These are phyloP conservation scores for Malassezia brasiliensis DNA, from an alignment of 1,284 basidiomycete species.

Conservation along the genomic window DNA sequence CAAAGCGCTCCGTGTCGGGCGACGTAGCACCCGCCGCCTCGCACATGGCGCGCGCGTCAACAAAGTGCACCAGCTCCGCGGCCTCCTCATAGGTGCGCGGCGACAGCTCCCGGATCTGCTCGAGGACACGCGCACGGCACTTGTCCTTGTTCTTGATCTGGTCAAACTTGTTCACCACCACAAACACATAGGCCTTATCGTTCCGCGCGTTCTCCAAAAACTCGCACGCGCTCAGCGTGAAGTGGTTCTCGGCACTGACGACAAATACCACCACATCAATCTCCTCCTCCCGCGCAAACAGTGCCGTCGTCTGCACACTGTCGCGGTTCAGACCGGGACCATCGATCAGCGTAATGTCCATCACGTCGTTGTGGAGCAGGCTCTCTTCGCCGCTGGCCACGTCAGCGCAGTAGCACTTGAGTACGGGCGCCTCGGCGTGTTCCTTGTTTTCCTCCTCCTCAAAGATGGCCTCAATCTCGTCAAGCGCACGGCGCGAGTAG, in stretches of 20 bases:
- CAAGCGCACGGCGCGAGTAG: constrained; percentile 61
- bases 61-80: constrained; percentile 91
- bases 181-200: constrained; percentile 96
- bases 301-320: constrained; percentile 84
- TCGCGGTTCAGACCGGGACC: constrained; percentile 96
- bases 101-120: constrained; percentile 86
- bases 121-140: constrained; percentile 76
- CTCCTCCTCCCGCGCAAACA: constrained; percentile 92
- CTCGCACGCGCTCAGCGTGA: constrained; percentile 89
- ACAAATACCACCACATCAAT: constrained; percentile 99
- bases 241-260: constrained; percentile 96
- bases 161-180: constrained; percentile 97
- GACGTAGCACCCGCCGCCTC: constrained; percentile 53
- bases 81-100: constrained; percentile 85
- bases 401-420: constrained; percentile 50
- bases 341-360: constrained; percentile 96
- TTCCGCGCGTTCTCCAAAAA: constrained; percentile 87
- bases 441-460: constrained; percentile 59
- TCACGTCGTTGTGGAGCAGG: constrained; percentile 71
- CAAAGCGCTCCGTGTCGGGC: constrained; percentile 55
- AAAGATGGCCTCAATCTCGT: constrained; percentile 70
- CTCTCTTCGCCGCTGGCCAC: constrained; percentile 29
- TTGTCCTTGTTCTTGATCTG: constrained; percentile 91
- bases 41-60: constrained; percentile 61
- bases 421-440: constrained; percentile 33